These are phyloP conservation scores for Sutorius eximius DNA, from an alignment of 1,284 basidiomycete genomes.

Conservation along the genomic window DNA sequence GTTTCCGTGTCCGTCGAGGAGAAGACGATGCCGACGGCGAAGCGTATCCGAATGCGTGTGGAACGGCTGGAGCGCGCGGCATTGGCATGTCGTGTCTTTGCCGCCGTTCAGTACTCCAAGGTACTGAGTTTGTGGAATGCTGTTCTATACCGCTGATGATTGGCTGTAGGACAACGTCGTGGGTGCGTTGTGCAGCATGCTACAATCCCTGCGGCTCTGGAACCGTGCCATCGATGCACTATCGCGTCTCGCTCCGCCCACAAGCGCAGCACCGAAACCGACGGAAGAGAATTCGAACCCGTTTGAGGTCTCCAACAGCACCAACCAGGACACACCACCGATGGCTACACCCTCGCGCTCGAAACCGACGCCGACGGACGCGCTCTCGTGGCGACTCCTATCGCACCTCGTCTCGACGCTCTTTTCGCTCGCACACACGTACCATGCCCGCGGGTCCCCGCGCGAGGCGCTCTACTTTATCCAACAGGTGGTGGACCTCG, in stretches of 20 bases:
- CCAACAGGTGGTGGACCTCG: slow-evolving; percentile 69
- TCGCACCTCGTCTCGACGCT: slow-evolving; percentile 66
- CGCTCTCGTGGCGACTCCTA: slow-evolving; percentile 73
- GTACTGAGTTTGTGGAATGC: slow-evolving; percentile 39
- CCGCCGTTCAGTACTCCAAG: slow-evolving; percentile 65
- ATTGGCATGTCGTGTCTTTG: slow-evolving; percentile 66
- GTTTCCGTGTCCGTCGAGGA: slow-evolving; percentile 46
- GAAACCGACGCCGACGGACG: slow-evolving; percentile 40
- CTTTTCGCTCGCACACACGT: slow-evolving; percentile 61
- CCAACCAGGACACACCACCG: slow-evolving; percentile 30
- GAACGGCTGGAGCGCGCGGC: slow-evolving; percentile 67
- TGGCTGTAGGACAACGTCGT: slow-evolving; percentile 62
- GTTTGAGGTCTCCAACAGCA: slow-evolving; percentile 50
- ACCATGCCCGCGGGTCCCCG: slow-evolving; percentile 72
- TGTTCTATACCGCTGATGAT: background rate
- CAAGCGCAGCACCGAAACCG: slow-evolving; percentile 30
- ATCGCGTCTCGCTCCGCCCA: slow-evolving; percentile 53
- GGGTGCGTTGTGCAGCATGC: slow-evolving; percentile 57
- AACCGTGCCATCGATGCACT: slow-evolving; percentile 76
- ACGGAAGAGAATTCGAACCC: slow-evolving; percentile 51
- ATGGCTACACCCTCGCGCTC: slow-evolving; percentile 18
- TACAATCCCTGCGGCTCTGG: slow-evolving; percentile 78
- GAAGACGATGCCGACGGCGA: slow-evolving; percentile 49
- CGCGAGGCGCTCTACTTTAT: slow-evolving; percentile 83
- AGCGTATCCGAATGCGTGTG: slow-evolving; percentile 59